Evolutionary conservation across 805 yeast genomes (phyloP), one percentile per base, ranked within the genome.

Genomic region (Ogataea pignaliae): DNA sequence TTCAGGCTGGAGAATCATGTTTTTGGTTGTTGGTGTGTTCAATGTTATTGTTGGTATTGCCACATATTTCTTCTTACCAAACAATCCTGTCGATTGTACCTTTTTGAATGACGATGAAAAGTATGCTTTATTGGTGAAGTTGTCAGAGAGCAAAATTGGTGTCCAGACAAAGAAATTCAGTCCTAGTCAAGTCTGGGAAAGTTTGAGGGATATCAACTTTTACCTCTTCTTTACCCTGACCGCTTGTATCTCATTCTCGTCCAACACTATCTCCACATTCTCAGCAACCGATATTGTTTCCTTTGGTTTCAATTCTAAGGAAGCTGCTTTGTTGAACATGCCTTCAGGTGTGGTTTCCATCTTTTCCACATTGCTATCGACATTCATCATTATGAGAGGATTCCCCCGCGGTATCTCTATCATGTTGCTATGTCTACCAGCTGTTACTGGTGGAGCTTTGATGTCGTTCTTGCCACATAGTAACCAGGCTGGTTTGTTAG

Each of bases 1-100:
- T 43, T 58, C 68, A 21, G 72, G 81, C n/a, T 80, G 85, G 85
- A 82, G 78, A 59, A 76, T 79, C 38, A 71, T 79, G 62, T 80
- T 78, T 57, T 54, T 79, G 14, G 71, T 76, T 3, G 73, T 79
- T 55, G 86, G 86, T 9, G 39, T 75, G 2, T 54, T 77, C 13
- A 80, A 85, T 3, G 60, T 76, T 3, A 37, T 62, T 2, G 77
- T 76, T 58, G 85, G 85, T 6, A 34, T 73, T 1, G 32, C 65
- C 1, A 69, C 75, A 10, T 63, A 65, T 36, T 53, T 74, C 21
- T 55, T 65, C 28, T 56, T 48, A 36, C 86, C 86, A 1, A 74
- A 77, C 52, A 77, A 72, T 50, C 81, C 72, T 16, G 61, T 64
- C 11, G 45, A 37, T 1, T 46, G 50, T 38, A 40, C 36, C 13